Evolutionary conservation across 805 yeast genomes (phyloP), one percentile per base, ranked within the genome.

Genomic region (Pichia paraexigua): DNA sequence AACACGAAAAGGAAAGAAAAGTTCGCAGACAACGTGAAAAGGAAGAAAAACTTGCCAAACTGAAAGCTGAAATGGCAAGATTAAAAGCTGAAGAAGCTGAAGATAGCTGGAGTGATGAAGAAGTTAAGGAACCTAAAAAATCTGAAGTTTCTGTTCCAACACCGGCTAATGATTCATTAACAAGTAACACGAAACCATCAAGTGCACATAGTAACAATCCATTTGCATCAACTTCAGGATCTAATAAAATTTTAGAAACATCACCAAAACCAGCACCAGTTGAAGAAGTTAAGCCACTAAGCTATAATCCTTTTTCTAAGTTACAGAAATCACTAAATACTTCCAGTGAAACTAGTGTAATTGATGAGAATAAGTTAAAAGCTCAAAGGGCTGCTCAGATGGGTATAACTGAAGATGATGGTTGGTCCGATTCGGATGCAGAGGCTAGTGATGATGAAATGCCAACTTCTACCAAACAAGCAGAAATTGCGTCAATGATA

Each of bases 351-450:
- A 41, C 80, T 15, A 56, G 60, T 22, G 54, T 65, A 21, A 56
- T 82, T 56, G 87, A 83, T 60, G 69, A 78, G 0, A 73, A 73
- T 54, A 79, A 80, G 53, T 79, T 85, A 28, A 84, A 81, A 51
- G 84, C 83, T 2, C 91, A 85, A 65, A 74, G 94, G 66, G 80
- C 77, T 27, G 79, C 87, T 9, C 92, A 86, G 63, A 74, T 91
- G 65, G 83, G 83, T 5, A 60, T 70, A 42, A 68, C 69, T 10
- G 72, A 68, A 41, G 72, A 69, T 48, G 81, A 70, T 51, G 65
- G 63, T 3, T 63, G 67, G 61, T 61, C 66, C 2, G 80, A 80
- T 54, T 79, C 76, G 48, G 71, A 58, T 4, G 58, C 60, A 6
- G 68, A 60, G 3, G 68, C 30, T 62, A 71, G 70, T 15, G 78